phyloP scores from a whole-genome alignment of 352 stramenopile species.

The Halophytophthora batemanensis region DNA sequence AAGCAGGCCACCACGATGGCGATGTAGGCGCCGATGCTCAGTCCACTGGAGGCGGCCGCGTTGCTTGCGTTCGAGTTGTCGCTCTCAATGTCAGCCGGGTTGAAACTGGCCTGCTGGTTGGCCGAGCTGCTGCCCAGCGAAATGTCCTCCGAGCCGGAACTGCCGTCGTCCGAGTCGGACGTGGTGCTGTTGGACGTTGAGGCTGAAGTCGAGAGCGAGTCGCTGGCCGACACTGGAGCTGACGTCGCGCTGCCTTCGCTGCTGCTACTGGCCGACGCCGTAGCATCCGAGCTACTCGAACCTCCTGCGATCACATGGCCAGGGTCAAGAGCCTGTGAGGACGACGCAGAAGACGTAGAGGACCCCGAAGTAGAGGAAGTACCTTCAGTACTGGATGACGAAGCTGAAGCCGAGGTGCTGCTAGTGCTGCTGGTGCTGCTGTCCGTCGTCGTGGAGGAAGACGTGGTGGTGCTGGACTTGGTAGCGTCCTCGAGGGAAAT shows the following conservation, averaged over 20 bases:
- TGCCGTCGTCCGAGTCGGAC: conserved; percentile 14
- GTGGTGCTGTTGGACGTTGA: conserved; percentile 9
- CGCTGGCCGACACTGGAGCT: conserved; percentile 2
- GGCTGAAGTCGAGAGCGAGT: conserved; percentile 4
- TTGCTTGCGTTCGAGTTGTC: conserved; percentile 14
- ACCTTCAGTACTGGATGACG: conserved; percentile 11
- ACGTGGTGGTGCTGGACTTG: conserved; percentile 5
- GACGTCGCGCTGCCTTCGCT: too few species aligned
- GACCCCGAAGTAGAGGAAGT: conserved; percentile 2
- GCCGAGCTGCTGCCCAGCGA: conserved; percentile 23
- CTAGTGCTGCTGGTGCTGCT: conserved; percentile 6
- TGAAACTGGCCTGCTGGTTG: conserved; percentile 36
- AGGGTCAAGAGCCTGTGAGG: conserved; percentile 12
- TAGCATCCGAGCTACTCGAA: conserved; percentile 5
- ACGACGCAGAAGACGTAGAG: conserved; percentile 6
- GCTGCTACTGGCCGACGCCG: conserved; percentile 12
- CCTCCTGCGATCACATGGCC: conserved; percentile 22
- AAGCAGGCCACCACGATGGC: conserved; percentile 66
- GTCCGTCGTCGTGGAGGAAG: conserved; percentile 7
- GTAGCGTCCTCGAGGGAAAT: conserved; percentile 17
- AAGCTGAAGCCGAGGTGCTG: conserved; percentile 7
- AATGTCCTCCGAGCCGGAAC: conserved; percentile 18
- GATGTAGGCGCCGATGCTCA: conserved; percentile 45
- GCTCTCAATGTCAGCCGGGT: conserved; percentile 30
- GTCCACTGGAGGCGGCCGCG: neutral